Percentiles rank a stretch among this genome's conserved stretches.
Evolutionary conservation across 2,329 filamentous ascomycete species (phyloP).

Genomic region (Grosmannia clavigera): DNA sequence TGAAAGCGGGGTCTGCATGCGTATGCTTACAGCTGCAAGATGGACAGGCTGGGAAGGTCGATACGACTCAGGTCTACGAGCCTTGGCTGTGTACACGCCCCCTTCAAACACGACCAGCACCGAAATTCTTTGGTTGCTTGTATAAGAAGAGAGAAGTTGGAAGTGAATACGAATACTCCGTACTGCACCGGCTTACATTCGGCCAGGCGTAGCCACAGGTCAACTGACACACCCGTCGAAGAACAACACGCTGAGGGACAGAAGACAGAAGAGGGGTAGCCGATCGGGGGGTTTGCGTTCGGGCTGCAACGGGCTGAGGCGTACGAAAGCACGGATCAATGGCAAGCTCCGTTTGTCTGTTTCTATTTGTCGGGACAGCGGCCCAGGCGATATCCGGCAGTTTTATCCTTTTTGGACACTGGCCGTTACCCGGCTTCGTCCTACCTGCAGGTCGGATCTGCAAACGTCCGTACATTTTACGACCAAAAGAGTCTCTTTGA

Average conservation of each 20-base stretch:
- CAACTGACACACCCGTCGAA: not conserved
- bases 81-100: not conserved
- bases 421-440: not conserved
- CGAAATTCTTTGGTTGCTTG: too few species aligned
- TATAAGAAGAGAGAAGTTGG: too few species aligned
- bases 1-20: not conserved
- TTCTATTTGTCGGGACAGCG: not conserved
- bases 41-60: not conserved
- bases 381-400: not conserved
- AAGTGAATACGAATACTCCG: too few species aligned
- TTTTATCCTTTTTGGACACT: not conserved
- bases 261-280: not conserved
- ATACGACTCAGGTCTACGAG: not conserved
- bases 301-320: not conserved
- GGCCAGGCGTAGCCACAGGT: not conserved
- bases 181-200: too few species aligned
- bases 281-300: constrained; percentile 1
- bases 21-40: not conserved
- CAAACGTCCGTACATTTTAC: too few species aligned
- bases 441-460: not conserved
- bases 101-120: too few species aligned
- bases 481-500: too few species aligned
- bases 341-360: not conserved
- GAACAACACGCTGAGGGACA: not conserved
- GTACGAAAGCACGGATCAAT: not conserved